Conservation (phyloP, 2,329 filamentous ascomycete genomes). For the Neopestalotiopsis rosae region DNA sequence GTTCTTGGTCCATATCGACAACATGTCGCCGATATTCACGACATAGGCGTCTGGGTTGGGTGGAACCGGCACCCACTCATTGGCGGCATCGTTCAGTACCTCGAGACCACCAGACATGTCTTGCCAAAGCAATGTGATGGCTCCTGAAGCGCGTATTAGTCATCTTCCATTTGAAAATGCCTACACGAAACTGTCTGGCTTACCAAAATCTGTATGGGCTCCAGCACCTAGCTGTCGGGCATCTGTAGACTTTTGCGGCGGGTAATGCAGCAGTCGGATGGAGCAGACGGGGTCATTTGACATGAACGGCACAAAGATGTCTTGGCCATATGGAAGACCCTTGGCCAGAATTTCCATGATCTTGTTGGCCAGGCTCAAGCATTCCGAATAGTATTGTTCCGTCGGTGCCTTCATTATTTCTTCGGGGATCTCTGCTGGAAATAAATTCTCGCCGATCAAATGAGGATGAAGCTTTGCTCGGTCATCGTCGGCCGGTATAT, state of each 20-base stretch:
- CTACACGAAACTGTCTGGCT: background rate
- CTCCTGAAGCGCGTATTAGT: conserved; percentile 22
- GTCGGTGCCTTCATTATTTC: conserved; percentile 24
- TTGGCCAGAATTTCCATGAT: conserved; percentile 30
- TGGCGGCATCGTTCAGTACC: conserved; percentile 22
- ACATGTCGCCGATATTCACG: conserved; percentile 32
- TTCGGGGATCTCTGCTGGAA: conserved; percentile 24
- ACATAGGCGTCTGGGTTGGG: conserved; percentile 28
- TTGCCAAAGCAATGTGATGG: conserved; percentile 31
- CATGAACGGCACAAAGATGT: conserved; percentile 28
- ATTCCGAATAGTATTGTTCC: conserved; percentile 26
- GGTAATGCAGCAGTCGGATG: conserved; percentile 29
- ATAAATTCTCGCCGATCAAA: conserved; percentile 30
- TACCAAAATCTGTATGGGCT: conserved; percentile 32
- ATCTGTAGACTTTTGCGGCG: conserved; percentile 25
- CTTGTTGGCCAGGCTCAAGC: conserved; percentile 24
- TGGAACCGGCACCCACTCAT: conserved; percentile 24
- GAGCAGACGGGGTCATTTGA: conserved; percentile 29
- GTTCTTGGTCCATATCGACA: conserved; percentile 28
- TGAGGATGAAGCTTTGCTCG: conserved; percentile 24
- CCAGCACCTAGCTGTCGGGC: conserved; percentile 28
- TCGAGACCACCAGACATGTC: conserved; percentile 28
- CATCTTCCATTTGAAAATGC: background rate
- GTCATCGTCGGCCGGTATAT: conserved; percentile 25
- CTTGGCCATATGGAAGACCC: conserved; percentile 27